Evolutionary conservation across 2,329 filamentous ascomycete genomes (phyloP).

Genomic region (Pestalotiopsis sp.): DNA sequence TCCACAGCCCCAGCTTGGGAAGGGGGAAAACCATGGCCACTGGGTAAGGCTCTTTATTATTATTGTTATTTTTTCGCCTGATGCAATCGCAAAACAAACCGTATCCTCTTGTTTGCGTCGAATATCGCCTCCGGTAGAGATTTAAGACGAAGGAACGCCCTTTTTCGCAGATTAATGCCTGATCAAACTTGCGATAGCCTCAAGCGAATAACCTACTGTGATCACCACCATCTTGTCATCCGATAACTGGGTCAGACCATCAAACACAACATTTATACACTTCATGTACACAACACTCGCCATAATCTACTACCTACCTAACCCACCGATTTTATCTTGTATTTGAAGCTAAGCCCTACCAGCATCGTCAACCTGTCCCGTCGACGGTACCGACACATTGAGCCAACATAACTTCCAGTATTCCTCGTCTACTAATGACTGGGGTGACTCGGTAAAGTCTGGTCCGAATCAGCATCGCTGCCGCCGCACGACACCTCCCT

Average conservation of each 20-base stretch:
- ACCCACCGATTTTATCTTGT: not conserved
- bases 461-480: not conserved
- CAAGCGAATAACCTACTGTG: not conserved
- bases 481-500: not conserved
- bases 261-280: too few relatives aligned
- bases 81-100: not conserved
- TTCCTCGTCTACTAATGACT: not conserved
- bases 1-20: too few relatives aligned
- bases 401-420: not conserved
- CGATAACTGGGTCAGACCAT: too few relatives aligned
- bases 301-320: not conserved
- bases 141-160: not conserved
- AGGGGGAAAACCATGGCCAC: too few relatives aligned
- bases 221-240: not conserved
- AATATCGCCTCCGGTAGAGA: not conserved
- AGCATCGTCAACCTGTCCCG: too few relatives aligned
- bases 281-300: not conserved
- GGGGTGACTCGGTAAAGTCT: not conserved
- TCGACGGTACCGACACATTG: not conserved
- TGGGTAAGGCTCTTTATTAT: too few relatives aligned
- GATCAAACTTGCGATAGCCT: not conserved
- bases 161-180: not conserved
- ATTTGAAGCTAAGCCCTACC: too few relatives aligned
- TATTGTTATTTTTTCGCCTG: too few relatives aligned
- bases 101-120: not conserved